Conservation (phyloP, 176 grass and related monocot genomes). For the Chloris gayana region DNA sequence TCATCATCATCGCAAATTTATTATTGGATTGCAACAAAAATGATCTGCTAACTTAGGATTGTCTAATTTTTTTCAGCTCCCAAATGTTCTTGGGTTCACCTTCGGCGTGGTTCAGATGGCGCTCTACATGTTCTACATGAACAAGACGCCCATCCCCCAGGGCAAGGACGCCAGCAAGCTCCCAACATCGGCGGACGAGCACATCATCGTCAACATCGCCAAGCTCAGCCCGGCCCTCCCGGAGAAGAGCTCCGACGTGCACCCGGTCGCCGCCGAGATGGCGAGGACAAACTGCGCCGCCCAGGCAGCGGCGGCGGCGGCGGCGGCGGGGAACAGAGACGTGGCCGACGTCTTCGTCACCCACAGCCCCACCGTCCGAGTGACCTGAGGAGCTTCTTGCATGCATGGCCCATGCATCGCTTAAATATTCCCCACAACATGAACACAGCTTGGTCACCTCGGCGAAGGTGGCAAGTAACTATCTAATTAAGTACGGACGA, state of each 20-base stretch:
- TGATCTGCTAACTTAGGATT: not conserved
- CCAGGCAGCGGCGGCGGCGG: not conserved
- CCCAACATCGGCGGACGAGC: not conserved
- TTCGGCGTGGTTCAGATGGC: constrained; percentile 78
- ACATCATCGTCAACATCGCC: constrained; percentile 42
- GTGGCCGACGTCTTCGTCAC: constrained; percentile 1
- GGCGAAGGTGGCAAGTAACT: not conserved
- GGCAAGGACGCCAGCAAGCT: constrained; percentile 38
- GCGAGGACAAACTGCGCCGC: constrained; percentile 24
- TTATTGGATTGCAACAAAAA: not conserved
- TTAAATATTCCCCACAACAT: constrained; percentile 17
- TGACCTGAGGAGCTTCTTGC: constrained; percentile 11
- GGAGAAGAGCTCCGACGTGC: constrained; percentile 36
- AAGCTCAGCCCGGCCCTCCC: constrained; percentile 33
- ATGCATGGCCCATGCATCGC: not conserved
- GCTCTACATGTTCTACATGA: constrained; percentile 67
- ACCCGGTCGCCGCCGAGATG: constrained; percentile 34
- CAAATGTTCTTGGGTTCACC: constrained; percentile 68
- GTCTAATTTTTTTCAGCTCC: constrained; percentile 44
- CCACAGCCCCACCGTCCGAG: constrained; percentile 20
- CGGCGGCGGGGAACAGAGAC: not conserved
- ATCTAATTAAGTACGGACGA: constrained; percentile 1
- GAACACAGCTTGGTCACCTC: not conserved
- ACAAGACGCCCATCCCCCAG: constrained; percentile 27
- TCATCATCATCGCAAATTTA: not conserved